Evolutionary conservation across 1,139 yeast species (phyloP).

Genomic region (Arxiozyma heterogenica): DNA sequence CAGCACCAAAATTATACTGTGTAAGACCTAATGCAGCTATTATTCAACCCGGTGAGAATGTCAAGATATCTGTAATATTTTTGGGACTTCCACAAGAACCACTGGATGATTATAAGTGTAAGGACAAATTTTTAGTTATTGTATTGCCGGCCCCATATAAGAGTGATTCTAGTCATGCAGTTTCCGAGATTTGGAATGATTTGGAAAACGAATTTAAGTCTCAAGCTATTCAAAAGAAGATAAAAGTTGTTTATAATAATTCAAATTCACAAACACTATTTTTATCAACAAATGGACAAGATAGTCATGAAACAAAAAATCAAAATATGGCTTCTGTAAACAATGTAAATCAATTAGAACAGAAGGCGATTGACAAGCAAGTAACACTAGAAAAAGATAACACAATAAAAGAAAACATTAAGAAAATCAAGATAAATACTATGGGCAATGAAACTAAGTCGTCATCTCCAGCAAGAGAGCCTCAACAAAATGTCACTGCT

Average conservation of each 20-base stretch:
- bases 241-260: constrained; percentile 53
- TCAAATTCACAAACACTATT: constrained; percentile 2
- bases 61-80: constrained; percentile 69
- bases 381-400: not conserved
- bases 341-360: not conserved
- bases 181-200: constrained; percentile 60
- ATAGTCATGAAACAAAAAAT: not conserved
- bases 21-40: constrained; percentile 90
- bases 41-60: constrained; percentile 61
- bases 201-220: constrained; percentile 54
- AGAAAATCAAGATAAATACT: not conserved
- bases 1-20: constrained; percentile 91
- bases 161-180: constrained; percentile 35
- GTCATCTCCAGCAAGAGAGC: not conserved
- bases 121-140: constrained; percentile 81
- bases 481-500: constrained; percentile 1
- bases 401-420: not conserved
- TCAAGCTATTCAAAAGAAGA: constrained; percentile 57
- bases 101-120: constrained; percentile 58
- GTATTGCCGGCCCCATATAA: constrained; percentile 62
- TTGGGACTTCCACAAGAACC: constrained; percentile 50
- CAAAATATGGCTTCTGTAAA: not conserved
- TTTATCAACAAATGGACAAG: not conserved
- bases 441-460: not conserved
- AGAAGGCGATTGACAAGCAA: not conserved